These are phyloP conservation scores for Clausena lansium DNA, from an alignment of 345 rosid species.

Conservation along the genomic window DNA sequence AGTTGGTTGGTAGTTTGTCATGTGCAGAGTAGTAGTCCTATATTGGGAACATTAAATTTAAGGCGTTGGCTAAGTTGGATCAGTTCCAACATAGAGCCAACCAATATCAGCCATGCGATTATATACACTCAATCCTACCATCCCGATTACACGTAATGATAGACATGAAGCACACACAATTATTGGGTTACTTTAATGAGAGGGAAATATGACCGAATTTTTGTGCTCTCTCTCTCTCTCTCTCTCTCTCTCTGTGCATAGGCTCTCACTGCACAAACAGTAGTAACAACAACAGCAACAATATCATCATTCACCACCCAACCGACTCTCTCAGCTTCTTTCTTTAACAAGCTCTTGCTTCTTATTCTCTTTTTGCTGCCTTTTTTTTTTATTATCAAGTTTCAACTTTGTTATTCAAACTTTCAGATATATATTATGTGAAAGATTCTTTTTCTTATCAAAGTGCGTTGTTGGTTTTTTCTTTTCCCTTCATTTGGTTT, in stretches of 20 bases:
- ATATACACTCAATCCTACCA: too few relatives aligned
- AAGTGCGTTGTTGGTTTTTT: background rate
- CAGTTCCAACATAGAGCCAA: too few relatives aligned
- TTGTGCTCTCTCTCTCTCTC: background rate
- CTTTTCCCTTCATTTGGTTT: background rate
- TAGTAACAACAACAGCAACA: slow-evolving; percentile 8
- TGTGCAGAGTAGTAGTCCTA: too few relatives aligned
- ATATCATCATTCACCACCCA: slow-evolving; percentile 20
- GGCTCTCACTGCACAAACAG: slow-evolving; percentile 23
- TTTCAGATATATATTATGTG: background rate
- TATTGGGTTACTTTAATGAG: too few relatives aligned
- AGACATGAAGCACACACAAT: too few relatives aligned
- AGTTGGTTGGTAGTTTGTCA: too few relatives aligned
- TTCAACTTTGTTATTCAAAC: background rate
- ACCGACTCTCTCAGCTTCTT: slow-evolving; percentile 17
- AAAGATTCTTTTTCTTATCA: background rate
- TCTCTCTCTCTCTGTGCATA: background rate
- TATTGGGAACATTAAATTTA: too few relatives aligned
- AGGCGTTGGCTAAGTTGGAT: too few relatives aligned
- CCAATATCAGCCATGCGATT: too few relatives aligned
- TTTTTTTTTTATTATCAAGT: background rate
- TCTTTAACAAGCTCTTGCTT: background rate
- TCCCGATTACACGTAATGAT: too few relatives aligned
- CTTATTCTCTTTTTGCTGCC: background rate
- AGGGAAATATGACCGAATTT: too few relatives aligned